These are phyloP conservation scores for Gillenia trifoliata DNA, from an alignment of 306 rosid genomes.

Conservation along the genomic window DNA sequence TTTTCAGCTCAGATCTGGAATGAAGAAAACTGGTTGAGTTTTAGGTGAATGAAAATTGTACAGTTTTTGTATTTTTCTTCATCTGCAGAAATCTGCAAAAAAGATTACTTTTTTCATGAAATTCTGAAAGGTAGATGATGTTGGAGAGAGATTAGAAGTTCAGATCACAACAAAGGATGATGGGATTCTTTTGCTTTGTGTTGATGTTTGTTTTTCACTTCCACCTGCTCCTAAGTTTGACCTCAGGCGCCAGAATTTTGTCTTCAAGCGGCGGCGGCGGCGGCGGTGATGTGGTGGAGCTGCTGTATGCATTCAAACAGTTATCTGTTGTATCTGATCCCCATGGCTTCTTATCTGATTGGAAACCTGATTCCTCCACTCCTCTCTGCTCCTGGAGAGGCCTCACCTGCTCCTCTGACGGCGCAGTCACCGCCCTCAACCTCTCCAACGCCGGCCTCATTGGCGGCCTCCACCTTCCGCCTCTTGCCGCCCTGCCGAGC, in stretches of 20 bases:
- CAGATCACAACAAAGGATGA: slow-evolving; percentile 1
- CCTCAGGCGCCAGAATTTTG: slow-evolving; percentile 17
- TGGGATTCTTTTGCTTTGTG: slow-evolving; percentile 18
- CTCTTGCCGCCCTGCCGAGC: slow-evolving; percentile 38
- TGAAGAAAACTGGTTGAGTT: background rate
- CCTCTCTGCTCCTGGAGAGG: slow-evolving; percentile 48
- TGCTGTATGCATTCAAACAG: slow-evolving; percentile 43
- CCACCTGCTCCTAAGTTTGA: background rate
- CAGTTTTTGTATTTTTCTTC: background rate
- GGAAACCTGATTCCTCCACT: slow-evolving; percentile 25
- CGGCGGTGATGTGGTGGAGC: slow-evolving; percentile 1
- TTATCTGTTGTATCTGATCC: slow-evolving; percentile 51
- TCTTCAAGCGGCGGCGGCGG: background rate
- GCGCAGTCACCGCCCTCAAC: slow-evolving; percentile 33
- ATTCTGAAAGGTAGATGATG: background rate
- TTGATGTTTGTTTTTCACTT: slow-evolving; percentile 13
- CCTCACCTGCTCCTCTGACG: slow-evolving; percentile 41
- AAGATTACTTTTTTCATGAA: background rate
- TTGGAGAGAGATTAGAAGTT: background rate
- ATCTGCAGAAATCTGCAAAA: background rate
- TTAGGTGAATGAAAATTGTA: background rate
- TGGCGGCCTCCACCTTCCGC: slow-evolving; percentile 43
- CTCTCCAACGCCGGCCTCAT: slow-evolving; percentile 45
- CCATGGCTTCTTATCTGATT: slow-evolving; percentile 34
- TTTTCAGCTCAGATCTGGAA: slow-evolving; percentile 17